phyloP scores from a whole-genome alignment of 2,329 filamentous ascomycete genomes.

The Colletotrichum coccodes region DNA sequence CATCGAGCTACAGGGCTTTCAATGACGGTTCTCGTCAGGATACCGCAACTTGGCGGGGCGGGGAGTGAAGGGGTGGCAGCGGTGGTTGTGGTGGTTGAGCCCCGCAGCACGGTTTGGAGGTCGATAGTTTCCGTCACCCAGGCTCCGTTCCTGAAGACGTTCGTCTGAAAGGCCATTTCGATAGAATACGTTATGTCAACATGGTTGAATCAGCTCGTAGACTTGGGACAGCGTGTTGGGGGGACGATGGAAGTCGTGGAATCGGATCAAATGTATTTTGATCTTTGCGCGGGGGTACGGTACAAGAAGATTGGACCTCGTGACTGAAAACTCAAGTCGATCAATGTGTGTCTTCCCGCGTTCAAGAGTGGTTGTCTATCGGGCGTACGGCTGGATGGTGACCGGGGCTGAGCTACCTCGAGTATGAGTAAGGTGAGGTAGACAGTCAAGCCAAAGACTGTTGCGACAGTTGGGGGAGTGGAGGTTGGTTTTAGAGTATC shows the following conservation, averaged over 20 bases:
- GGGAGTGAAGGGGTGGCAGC: conserved; percentile 41
- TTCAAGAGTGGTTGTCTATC: neutral
- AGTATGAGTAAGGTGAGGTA: conserved; percentile 7
- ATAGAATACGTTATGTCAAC: conserved; percentile 9
- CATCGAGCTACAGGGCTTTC: conserved; percentile 79
- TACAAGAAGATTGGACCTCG: neutral
- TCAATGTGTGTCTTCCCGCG: neutral
- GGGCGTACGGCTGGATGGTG: conserved; percentile 15
- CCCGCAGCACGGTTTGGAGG: conserved; percentile 53
- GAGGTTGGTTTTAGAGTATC: conserved; percentile 27
- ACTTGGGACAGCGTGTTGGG: neutral
- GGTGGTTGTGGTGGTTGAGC: conserved; percentile 41
- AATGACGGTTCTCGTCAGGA: conserved; percentile 83
- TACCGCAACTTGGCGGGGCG: conserved; percentile 67
- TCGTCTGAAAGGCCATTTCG: conserved; percentile 57
- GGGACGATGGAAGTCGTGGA: neutral
- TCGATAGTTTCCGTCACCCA: conserved; percentile 67
- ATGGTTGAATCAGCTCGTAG: conserved; percentile 12
- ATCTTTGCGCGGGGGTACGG: neutral
- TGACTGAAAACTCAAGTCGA: neutral
- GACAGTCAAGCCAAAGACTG: neutral
- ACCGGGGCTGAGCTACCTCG: neutral
- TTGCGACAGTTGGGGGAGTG: conserved; percentile 11
- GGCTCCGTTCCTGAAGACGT: conserved; percentile 62
- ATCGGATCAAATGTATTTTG: neutral